These are phyloP conservation scores for Penicillium flavigenum DNA, from an alignment of 495 filamentous ascomycete species.

Conservation along the genomic window DNA sequence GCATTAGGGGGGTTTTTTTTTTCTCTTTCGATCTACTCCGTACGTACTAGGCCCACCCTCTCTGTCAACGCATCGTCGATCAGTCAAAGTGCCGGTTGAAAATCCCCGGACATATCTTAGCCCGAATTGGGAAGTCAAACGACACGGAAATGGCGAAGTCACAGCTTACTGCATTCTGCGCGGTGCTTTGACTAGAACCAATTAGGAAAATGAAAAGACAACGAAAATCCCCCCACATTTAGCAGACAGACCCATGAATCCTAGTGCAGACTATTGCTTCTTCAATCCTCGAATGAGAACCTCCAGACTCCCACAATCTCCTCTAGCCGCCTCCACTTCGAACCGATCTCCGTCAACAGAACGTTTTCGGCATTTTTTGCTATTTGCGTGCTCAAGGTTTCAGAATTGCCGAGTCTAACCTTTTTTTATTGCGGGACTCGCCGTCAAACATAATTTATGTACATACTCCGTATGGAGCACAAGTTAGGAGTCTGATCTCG, in stretches of 20 bases:
- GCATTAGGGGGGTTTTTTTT: constrained; percentile 1
- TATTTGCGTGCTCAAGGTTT: constrained; percentile 16
- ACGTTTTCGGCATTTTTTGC: constrained; percentile 27
- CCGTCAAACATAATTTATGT: constrained; percentile 3
- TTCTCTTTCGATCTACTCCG: constrained; percentile 10
- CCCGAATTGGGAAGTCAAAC: not conserved
- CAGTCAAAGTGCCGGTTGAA: constrained; percentile 20
- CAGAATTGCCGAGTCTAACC: constrained; percentile 22
- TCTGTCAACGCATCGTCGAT: constrained; percentile 30
- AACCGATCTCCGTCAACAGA: constrained; percentile 25
- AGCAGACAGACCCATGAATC: constrained; percentile 5
- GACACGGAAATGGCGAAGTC: not conserved
- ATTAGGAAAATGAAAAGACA: not conserved
- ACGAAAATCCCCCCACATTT: not conserved
- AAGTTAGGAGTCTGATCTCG: not conserved
- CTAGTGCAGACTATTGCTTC: constrained; percentile 12
- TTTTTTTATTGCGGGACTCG: constrained; percentile 6
- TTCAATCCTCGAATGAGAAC: constrained; percentile 3
- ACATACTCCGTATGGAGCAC: not conserved
- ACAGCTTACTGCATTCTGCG: not conserved
- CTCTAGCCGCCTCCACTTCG: constrained; percentile 22
- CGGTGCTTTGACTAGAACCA: not conserved
- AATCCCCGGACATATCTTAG: not conserved
- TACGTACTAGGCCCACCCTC: constrained; percentile 13
- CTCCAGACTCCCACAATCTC: not conserved